These are phyloP conservation scores for Phytophthora nicotianae DNA, from an alignment of 352 stramenopile species.

Conservation along the genomic window DNA sequence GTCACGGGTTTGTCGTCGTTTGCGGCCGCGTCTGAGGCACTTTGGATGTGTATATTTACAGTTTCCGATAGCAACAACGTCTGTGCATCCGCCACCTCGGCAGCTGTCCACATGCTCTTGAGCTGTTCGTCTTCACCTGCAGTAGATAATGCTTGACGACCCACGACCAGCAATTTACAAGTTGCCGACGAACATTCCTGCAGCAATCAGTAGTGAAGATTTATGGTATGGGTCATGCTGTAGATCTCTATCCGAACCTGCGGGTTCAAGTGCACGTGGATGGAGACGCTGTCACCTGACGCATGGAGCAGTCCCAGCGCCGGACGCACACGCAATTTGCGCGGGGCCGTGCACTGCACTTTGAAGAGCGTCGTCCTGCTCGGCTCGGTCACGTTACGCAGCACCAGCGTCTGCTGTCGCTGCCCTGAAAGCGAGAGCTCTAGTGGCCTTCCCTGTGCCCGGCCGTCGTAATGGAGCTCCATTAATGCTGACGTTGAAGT, in stretches of 20 bases:
- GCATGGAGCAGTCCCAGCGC: slow-evolving; percentile 22
- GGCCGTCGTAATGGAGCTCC: slow-evolving; percentile 21
- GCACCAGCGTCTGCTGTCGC: slow-evolving; percentile 6
- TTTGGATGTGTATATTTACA: slow-evolving; percentile 27
- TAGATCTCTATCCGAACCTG: slow-evolving; percentile 25
- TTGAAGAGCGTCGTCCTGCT: slow-evolving; percentile 40
- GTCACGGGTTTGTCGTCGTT: slow-evolving; percentile 11
- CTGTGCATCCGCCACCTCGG: slow-evolving; percentile 23
- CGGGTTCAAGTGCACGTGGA: slow-evolving; percentile 40
- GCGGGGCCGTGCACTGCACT: slow-evolving; percentile 48
- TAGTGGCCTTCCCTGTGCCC: neutral
- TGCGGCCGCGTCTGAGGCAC: neutral
- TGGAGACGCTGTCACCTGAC: slow-evolving; percentile 4
- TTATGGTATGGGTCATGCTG: neutral
- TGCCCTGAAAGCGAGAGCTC: slow-evolving; percentile 7
- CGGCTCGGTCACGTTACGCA: slow-evolving; percentile 6
- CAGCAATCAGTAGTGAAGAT: slow-evolving; percentile 1
- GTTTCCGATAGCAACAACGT: slow-evolving; percentile 46
- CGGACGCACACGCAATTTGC: slow-evolving; percentile 45
- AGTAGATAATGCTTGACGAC: slow-evolving; percentile 1
- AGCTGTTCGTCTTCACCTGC: slow-evolving; percentile 11
- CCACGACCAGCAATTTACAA: slow-evolving; percentile 48
- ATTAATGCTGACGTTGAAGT: slow-evolving; percentile 1
- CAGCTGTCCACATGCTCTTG: slow-evolving; percentile 34
- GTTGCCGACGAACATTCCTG: slow-evolving; percentile 31